Evolutionary conservation across 371 early-diverging fungal genomes (phyloP), one percentile per base, ranked within the genome.

Genomic region (Syncephalastrum racemosum): DNA sequence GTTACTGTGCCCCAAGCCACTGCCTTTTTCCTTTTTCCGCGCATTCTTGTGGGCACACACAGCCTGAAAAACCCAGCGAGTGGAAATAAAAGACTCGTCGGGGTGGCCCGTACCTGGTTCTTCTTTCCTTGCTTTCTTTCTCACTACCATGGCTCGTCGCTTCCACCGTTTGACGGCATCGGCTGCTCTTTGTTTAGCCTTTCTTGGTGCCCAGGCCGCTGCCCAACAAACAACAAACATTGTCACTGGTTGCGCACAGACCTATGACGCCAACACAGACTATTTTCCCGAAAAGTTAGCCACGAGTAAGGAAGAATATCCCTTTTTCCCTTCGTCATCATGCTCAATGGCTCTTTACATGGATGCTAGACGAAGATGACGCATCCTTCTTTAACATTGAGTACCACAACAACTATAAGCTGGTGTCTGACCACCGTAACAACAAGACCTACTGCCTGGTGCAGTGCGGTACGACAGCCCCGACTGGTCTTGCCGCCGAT

Each of bases 381-480:
- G 59, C 76, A 73, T 45, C 71, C 61, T 53, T 68, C 72, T 48
- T 87, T 86, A 64, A 70, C 15, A 78, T 90, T 55, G 64, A 74
- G 42, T 88, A 90, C 70, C 67, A 74, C 54, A 85, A 84, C 62
- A 80, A 80, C 53, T 87, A 87, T 70, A 88, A 88, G 69, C 56
- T 85, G 3, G 59, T 87, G 18, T 71, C 69, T 40, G 77, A 81
- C 53, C 72, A 62, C 49, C 62, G 75, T 52, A 80, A 70, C 23
- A 63, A 66, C 45, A 45, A 62, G 8, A 49, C 51, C 16, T 86
- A 82, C 47, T 73, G 80, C 15, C 79, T 91, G 56, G 84, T 85
- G 62, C 89, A 88, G 70, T 87, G 91, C 64, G 88, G 90, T 51
- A 78, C 90, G 24, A 73, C 77, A 39, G 51, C 60, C 41, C 89